A percentile compares a stretch with the other conserved stretches of the same genome.
Evolutionary conservation across 768 basidiomycete genomes (phyloP).

Genomic region (Mycena polygramma): DNA sequence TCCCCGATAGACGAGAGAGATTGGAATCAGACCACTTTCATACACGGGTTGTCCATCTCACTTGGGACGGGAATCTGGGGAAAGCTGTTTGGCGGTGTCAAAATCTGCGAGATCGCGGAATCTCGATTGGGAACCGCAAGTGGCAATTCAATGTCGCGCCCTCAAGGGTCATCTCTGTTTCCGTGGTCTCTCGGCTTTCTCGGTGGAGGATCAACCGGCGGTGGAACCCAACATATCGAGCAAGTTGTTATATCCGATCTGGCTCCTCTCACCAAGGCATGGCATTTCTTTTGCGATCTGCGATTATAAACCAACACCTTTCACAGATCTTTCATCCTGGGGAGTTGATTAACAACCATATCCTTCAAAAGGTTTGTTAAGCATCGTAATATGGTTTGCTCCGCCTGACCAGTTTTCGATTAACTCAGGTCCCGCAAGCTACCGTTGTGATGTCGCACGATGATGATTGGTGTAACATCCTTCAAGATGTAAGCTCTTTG

Average conservation of each 20-base stretch:
- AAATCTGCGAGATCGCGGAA: constrained; percentile 2
- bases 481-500: constrained; percentile 9
- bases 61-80: constrained; percentile 11
- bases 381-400: too few relatives aligned
- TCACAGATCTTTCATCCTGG: constrained; percentile 16
- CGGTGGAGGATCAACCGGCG: background rate
- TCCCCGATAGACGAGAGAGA: background rate
- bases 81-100: background rate
- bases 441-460: constrained; percentile 18
- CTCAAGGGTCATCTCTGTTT: constrained; percentile 7
- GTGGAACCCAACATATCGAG: background rate
- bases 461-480: constrained; percentile 14
- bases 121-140: background rate
- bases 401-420: background rate
- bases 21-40: constrained; percentile 18
- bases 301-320: background rate
- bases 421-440: constrained; percentile 4
- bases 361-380: constrained; percentile 4
- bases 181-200: constrained; percentile 14
- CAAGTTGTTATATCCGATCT: constrained; percentile 5
- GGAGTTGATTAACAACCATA: constrained; percentile 1
- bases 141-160: background rate
- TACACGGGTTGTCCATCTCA: constrained; percentile 18
- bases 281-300: background rate
- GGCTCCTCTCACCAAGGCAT: background rate